Percentiles rank a stretch among this genome's conserved stretches.
Conservation (phyloP, 768 basidiomycete species). For the Podaxis mareebaensis region DNA sequence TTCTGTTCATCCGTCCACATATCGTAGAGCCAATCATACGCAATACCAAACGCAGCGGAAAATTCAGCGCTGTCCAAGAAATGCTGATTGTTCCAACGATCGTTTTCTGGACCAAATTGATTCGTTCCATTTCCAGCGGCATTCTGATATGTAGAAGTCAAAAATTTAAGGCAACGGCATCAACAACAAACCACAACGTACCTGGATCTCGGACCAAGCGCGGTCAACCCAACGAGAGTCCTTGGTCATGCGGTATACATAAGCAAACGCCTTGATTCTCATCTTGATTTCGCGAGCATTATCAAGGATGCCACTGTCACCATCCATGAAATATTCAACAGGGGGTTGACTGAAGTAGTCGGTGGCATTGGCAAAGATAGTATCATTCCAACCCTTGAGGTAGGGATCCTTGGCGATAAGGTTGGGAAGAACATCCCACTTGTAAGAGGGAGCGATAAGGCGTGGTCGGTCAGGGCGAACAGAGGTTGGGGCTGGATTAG, state of each 20-base stretch:
- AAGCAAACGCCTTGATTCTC: conserved; percentile 90
- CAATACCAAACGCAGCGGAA: conserved; percentile 85
- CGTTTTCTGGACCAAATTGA: conserved; percentile 63
- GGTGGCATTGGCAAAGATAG: conserved; percentile 88
- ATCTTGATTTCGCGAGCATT: conserved; percentile 86
- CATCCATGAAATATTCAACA: conserved; percentile 74
- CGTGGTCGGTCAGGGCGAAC: conserved; percentile 83
- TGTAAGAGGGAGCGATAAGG: conserved; percentile 88
- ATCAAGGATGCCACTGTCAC: conserved; percentile 90
- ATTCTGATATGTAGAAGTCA: conserved; percentile 43
- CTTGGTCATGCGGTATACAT: conserved; percentile 88
- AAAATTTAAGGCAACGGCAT: background rate
- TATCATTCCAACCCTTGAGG: conserved; percentile 83
- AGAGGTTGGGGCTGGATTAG: conserved; percentile 57
- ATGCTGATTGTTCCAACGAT: conserved; percentile 83
- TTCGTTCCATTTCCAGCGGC: conserved; percentile 59
- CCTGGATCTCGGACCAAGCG: conserved; percentile 80
- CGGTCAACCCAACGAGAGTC: conserved; percentile 92
- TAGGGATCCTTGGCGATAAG: conserved; percentile 86
- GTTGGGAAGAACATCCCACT: conserved; percentile 80
- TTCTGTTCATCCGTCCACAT: conserved; percentile 77
- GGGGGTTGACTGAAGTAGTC: conserved; percentile 63
- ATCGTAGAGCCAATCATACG: conserved; percentile 96
- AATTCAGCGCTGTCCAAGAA: conserved; percentile 95
- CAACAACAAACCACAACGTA: conserved; percentile 34